phyloP scores from a whole-genome alignment of 2,329 filamentous ascomycete species.

The Xylariaceae sp. region DNA sequence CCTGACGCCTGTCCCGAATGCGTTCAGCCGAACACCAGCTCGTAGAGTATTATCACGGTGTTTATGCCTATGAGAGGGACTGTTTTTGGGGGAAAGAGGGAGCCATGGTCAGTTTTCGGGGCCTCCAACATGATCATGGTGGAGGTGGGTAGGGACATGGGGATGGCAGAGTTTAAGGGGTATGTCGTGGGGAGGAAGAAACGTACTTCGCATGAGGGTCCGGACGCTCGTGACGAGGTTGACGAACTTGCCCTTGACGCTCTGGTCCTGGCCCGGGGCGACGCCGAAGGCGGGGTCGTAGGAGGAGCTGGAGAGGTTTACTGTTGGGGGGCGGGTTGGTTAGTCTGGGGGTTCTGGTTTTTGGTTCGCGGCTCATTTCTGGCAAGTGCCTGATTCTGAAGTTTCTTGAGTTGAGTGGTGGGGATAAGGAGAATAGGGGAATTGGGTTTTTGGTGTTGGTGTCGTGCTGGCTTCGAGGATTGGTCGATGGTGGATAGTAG shows the following conservation, averaged over 20 bases:
- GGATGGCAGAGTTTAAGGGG: no score
- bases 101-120: no score
- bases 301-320: constrained; percentile 72
- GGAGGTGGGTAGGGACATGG: not conserved
- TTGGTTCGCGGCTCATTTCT: no score
- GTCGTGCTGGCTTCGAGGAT: no score
- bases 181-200: not conserved
- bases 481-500: not conserved
- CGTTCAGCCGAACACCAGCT: constrained; percentile 64
- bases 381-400: no score
- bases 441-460: no score
- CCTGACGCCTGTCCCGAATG: no score
- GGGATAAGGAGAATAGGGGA: no score
- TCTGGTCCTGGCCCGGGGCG: constrained; percentile 61
- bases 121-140: not conserved
- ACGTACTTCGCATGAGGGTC: constrained; percentile 88
- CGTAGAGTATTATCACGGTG: constrained; percentile 76
- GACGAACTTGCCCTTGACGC: constrained; percentile 81
- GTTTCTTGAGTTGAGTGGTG: no score
- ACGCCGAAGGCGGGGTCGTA: constrained; percentile 77
- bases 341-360: no score
- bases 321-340: constrained; percentile 35
- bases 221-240: constrained; percentile 87
- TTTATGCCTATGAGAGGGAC: constrained; percentile 85
- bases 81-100: no score